Conservation (phyloP, 2,329 filamentous ascomycete genomes). For the Ophiostoma sp. region DNA sequence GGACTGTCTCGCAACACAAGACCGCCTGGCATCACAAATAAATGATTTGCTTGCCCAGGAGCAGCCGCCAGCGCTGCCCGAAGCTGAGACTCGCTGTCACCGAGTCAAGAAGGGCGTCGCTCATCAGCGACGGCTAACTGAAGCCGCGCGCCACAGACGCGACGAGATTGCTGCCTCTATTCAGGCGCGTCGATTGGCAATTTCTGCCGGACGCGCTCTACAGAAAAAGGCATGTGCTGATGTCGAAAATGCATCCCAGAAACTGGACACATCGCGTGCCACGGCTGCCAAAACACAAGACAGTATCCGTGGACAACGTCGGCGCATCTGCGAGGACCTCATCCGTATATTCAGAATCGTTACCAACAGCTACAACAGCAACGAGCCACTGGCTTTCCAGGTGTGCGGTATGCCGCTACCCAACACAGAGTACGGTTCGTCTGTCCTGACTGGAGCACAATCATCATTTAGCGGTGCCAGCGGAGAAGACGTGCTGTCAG, state of each 20-base stretch:
- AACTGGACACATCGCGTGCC: conserved; percentile 51
- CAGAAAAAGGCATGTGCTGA: conserved; percentile 56
- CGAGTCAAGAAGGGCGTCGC: conserved; percentile 52
- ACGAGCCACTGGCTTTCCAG: conserved; percentile 67
- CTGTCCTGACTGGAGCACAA: conserved; percentile 19
- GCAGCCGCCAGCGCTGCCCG: conserved; percentile 33
- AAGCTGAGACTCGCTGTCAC: conserved; percentile 45
- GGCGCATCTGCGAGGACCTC: conserved; percentile 82
- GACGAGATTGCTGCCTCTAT: conserved; percentile 65
- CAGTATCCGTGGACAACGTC: conserved; percentile 74
- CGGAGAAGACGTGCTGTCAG: conserved; percentile 67
- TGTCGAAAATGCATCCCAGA: conserved; percentile 55
- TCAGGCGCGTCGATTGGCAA: conserved; percentile 58
- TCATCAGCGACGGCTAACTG: conserved; percentile 61
- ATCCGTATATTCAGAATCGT: conserved; percentile 74
- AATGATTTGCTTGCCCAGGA: conserved; percentile 49
- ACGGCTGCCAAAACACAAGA: conserved; percentile 54
- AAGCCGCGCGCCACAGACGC: conserved; percentile 55
- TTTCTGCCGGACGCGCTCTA: conserved; percentile 54
- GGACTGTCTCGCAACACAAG: conserved; percentile 74
- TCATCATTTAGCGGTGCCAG: conserved; percentile 32
- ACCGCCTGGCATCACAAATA: conserved; percentile 72
- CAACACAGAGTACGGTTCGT: conserved; percentile 66
- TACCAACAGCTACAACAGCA: conserved; percentile 44
- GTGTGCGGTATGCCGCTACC: conserved; percentile 75